Conservation (phyloP, 176 grass and related monocot genomes). For the Lolium perenne region DNA sequence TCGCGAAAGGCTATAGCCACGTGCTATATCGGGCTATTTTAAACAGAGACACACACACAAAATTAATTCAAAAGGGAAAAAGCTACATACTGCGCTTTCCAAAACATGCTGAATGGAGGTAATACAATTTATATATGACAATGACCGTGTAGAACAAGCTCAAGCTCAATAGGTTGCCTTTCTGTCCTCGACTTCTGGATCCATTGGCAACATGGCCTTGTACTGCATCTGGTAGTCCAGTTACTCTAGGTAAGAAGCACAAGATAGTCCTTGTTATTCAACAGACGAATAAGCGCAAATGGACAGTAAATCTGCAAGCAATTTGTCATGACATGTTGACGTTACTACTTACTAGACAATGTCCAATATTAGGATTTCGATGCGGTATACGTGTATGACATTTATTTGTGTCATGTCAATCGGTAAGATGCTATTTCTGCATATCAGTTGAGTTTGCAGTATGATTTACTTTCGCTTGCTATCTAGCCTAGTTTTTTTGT, state of each 20-base stretch:
- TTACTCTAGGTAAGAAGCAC: not conserved
- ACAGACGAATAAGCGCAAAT: not conserved
- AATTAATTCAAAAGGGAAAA: not conserved
- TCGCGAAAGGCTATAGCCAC: no score
- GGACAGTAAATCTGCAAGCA: constrained; percentile 4
- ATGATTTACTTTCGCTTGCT: not conserved
- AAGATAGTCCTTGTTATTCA: not conserved
- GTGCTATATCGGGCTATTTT: no score
- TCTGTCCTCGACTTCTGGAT: constrained; percentile 4
- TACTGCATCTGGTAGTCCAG: not conserved
- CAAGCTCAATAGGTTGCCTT: not conserved
- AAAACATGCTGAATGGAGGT: no score
- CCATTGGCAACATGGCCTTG: not conserved
- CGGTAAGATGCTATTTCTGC: not conserved
- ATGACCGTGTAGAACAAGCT: constrained; percentile 2
- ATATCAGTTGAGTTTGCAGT: not conserved
- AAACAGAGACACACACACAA: no score
- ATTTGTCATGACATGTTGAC: not conserved
- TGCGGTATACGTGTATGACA: not conserved
- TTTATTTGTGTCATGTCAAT: constrained; percentile 17
- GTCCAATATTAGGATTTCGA: constrained; percentile 3
- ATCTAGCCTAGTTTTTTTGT: constrained; percentile 18
- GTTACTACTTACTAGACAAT: constrained; percentile 15
- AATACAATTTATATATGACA: not conserved
- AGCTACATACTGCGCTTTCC: not conserved